phyloP scores from a whole-genome alignment of 169 alveolate genomes.

The Plasmodium knowlesi region DNA sequence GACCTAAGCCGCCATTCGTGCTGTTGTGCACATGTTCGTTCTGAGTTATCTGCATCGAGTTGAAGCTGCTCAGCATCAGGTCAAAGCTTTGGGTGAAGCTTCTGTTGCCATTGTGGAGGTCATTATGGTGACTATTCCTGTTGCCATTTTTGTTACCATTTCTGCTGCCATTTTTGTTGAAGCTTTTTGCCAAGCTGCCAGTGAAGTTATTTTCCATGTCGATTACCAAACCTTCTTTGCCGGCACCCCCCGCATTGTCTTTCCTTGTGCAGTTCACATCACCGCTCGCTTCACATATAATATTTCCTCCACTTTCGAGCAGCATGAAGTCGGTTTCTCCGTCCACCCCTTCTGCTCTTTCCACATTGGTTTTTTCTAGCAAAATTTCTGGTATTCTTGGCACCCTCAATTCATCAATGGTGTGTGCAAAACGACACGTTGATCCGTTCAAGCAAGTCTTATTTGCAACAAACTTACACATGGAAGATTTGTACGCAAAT shows the following conservation, averaged over 20 bases:
- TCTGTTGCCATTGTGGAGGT: not conserved
- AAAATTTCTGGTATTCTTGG: slow-evolving; percentile 74
- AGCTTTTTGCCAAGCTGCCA: not conserved
- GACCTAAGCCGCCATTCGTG: not conserved
- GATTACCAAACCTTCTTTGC: not conserved
- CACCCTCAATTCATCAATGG: slow-evolving; percentile 77
- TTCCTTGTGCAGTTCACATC: not conserved
- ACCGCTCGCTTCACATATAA: not conserved
- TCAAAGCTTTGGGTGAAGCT: slow-evolving; percentile 38
- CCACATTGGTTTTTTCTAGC: slow-evolving; percentile 49
- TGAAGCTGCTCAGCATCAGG: slow-evolving; percentile 24
- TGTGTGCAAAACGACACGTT: slow-evolving; percentile 84
- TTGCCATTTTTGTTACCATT: not conserved
- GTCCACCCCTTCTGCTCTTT: not conserved
- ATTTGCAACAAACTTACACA: slow-evolving; percentile 81
- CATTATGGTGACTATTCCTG: not conserved
- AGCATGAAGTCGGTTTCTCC: not conserved
- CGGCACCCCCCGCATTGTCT: not conserved
- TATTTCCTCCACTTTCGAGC: slow-evolving; percentile 2
- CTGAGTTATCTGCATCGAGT: slow-evolving; percentile 31
- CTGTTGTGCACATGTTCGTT: slow-evolving; percentile 25
- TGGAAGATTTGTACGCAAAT: slow-evolving; percentile 80
- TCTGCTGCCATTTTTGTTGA: not conserved
- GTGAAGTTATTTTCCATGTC: not conserved
- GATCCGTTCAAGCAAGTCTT: slow-evolving; percentile 80